Conservation (phyloP, 1,284 basidiomycete species). For the Boletus austroedulis region DNA sequence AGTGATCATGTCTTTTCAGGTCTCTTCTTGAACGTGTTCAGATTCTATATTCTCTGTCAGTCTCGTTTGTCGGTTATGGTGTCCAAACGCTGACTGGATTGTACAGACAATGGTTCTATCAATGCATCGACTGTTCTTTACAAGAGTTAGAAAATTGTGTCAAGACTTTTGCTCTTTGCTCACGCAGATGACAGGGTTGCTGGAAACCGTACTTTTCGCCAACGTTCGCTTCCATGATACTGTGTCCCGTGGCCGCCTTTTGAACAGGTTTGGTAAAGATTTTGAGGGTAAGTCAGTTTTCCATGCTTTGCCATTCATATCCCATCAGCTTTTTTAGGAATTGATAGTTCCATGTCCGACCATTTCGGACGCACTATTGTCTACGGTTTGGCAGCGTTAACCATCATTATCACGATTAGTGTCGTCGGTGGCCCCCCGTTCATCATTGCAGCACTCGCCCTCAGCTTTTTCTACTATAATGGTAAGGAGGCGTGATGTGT, state of each 20-base stretch:
- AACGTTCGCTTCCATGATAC: slow-evolving; percentile 94
- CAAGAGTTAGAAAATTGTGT: slow-evolving; percentile 46
- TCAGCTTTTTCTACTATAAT: slow-evolving; percentile 68
- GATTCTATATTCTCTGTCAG: slow-evolving; percentile 68
- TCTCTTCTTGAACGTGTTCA: slow-evolving; percentile 60
- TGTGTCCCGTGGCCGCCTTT: slow-evolving; percentile 77
- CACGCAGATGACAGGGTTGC: slow-evolving; percentile 48
- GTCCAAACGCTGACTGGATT: slow-evolving; percentile 9
- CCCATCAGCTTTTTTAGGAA: slow-evolving; percentile 44
- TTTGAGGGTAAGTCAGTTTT: slow-evolving; percentile 67
- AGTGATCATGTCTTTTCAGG: slow-evolving; percentile 37
- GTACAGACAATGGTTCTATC: slow-evolving; percentile 62
- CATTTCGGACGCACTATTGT: slow-evolving; percentile 80
- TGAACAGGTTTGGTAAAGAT: slow-evolving; percentile 93
- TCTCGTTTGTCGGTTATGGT: slow-evolving; percentile 7
- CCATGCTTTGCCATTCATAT: not conserved
- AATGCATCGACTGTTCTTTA: slow-evolving; percentile 71
- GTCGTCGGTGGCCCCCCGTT: slow-evolving; percentile 79
- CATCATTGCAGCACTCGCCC: slow-evolving; percentile 55
- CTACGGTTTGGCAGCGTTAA: slow-evolving; percentile 53
- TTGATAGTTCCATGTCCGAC: slow-evolving; percentile 84
- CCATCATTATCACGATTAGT: slow-evolving; percentile 76
- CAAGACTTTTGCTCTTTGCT: slow-evolving; percentile 1
- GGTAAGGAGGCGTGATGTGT: slow-evolving; percentile 43
- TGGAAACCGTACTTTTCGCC: slow-evolving; percentile 86